Evolutionary conservation across 2,329 filamentous ascomycete genomes (phyloP).

Genomic region (Trichophyton equinum): DNA sequence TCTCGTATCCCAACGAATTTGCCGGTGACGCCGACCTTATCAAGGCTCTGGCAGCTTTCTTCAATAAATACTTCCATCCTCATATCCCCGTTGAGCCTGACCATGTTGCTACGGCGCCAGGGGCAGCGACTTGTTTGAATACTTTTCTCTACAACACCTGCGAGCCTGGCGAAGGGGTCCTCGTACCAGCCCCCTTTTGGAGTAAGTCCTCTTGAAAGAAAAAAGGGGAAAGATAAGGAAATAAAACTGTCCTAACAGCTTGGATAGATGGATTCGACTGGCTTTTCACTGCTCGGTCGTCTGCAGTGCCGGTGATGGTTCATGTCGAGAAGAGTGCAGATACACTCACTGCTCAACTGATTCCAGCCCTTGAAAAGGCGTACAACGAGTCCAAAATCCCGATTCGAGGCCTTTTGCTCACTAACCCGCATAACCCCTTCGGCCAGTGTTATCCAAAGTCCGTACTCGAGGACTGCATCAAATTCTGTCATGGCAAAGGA

Average conservation of each 20-base stretch:
- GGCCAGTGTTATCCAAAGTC: neutral
- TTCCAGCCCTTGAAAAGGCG: neutral
- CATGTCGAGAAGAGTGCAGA: neutral
- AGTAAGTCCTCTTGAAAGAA: neutral
- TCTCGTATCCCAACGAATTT: neutral
- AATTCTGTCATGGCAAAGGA: slow-evolving; percentile 37
- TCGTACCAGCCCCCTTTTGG: slow-evolving; percentile 1
- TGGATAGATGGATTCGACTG: neutral
- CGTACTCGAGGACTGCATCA: neutral
- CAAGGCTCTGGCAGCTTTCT: neutral
- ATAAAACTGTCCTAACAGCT: neutral
- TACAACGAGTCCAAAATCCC: neutral
- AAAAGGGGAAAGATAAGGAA: too few relatives aligned
- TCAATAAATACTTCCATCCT: neutral
- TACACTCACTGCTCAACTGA: neutral
- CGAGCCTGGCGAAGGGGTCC: neutral
- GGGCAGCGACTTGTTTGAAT: neutral
- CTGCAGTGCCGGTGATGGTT: neutral
- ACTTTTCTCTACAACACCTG: slow-evolving; percentile 1
- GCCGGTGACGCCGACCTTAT: neutral
- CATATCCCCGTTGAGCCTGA: neutral
- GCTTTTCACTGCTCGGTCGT: neutral
- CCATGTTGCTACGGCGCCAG: neutral
- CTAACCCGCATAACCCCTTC: slow-evolving; percentile 1
- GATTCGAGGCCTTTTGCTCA: neutral